Evolutionary conservation across 2,329 filamentous ascomycete genomes (phyloP), one percentile per base, ranked within the genome.

Genomic region (Elsinoe ampelina): DNA sequence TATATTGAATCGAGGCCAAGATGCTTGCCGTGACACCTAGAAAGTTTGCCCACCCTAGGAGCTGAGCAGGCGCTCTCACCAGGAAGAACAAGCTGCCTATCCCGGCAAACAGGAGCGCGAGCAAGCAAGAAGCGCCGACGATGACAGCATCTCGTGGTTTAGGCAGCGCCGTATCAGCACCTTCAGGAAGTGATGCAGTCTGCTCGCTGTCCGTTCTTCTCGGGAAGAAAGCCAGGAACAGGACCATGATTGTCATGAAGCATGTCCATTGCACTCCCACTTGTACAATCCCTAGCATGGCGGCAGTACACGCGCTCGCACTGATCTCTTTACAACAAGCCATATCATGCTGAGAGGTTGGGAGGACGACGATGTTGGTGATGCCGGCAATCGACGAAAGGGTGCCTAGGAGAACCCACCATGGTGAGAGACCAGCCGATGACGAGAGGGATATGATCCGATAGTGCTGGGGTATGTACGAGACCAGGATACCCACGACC

Each of bases 161-260:
- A 80, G 85, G 15, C 3, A 57, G 19, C 32, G 58, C 59, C 19
- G 91, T 55, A 51, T 68, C 61, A 55, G 68, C 62, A 41, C 68
- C 63, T 38, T 59, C 65, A 59, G 66, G 55, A 58, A 62, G 43
- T 7, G 41, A 7, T 13, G 17, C 10, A 10, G n/a, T 38, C 54
- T 56, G 54, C 32, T 56, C 54, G 55, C 64, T 57, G 20, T 64
- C 57, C 58, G 62, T 68, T 60, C 75, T 78, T 78, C 85, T 84
- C 35, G 88, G 88, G 72, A 95, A 96, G 78, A 95, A 98, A 64
- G 95, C 82, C 58, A 97, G 81, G 73, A 95, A 98, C n/a, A 98
- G 80, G 17, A 95, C 77, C 54, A 97, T 83, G 63, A 97, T 95
- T 63, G 91, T 79, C 64, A 85, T 85, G 71, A 97, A 96, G 73